Percentiles rank a stretch among this genome's conserved stretches.
phyloP scores from a whole-genome alignment of 257 asterid species.

The Henckelia pumila region DNA sequence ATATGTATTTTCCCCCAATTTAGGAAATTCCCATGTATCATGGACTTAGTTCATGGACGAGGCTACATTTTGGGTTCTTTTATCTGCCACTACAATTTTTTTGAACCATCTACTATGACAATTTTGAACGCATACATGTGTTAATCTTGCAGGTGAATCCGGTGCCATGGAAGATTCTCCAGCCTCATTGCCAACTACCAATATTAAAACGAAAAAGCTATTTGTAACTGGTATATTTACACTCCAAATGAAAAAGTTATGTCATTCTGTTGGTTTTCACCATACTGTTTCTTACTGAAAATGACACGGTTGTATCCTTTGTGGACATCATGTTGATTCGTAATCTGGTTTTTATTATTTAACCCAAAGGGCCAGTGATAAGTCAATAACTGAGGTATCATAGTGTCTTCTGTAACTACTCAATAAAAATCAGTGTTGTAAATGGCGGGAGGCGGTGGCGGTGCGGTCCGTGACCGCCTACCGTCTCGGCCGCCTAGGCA shows the following conservation, averaged over 20 bases:
- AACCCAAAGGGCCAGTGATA: neutral
- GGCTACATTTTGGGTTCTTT: neutral
- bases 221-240: constrained; percentile 71
- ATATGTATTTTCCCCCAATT: neutral
- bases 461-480: no score
- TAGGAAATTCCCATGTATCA: neutral
- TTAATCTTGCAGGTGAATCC: constrained; percentile 41
- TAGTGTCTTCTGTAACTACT: neutral
- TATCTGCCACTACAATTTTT: no score
- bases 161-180: constrained; percentile 37
- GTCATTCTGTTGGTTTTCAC: no score
- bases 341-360: neutral
- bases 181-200: constrained; percentile 36
- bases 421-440: no score
- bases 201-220: constrained; percentile 80
- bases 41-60: neutral
- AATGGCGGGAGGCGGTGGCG: no score
- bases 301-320: constrained; percentile 3
- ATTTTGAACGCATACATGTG: constrained; percentile 7
- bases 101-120: constrained; percentile 1
- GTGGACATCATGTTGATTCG: neutral
- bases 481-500: no score
- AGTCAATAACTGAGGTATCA: neutral
- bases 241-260: no score
- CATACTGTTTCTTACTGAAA: neutral